Evolutionary conservation across 148 eudicot species (phyloP).

Genomic region (Rhododendron ovatum): DNA sequence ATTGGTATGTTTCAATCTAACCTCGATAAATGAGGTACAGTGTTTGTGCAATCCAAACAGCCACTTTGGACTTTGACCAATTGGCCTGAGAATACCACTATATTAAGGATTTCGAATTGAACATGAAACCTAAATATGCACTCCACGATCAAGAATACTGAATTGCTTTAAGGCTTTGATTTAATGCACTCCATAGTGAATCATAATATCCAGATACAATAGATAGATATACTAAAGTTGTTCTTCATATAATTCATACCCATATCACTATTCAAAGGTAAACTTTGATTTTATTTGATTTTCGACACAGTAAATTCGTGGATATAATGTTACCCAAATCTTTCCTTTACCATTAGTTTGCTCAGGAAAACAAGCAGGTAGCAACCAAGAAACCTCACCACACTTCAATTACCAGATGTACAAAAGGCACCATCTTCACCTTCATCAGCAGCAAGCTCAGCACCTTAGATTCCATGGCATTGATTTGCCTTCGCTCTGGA

Average conservation of each 20-base stretch:
- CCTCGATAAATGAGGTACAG: background rate
- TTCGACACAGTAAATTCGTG: background rate
- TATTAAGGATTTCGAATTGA: background rate
- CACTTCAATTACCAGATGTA: slow-evolving; percentile 14
- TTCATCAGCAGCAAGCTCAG: slow-evolving; percentile 28
- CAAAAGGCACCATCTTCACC: slow-evolving; percentile 18
- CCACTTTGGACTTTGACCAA: background rate
- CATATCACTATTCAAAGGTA: background rate
- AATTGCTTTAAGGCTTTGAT: background rate
- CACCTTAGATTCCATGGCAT: slow-evolving; percentile 12
- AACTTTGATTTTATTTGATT: background rate
- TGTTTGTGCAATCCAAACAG: background rate
- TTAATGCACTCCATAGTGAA: background rate
- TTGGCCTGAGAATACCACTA: background rate
- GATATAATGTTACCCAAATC: background rate
- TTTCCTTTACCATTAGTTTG: background rate
- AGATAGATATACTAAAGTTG: background rate
- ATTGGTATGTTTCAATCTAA: background rate
- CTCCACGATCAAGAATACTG: background rate
- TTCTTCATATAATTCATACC: background rate
- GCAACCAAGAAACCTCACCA: slow-evolving; percentile 30
- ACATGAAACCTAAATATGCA: background rate
- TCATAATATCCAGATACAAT: background rate
- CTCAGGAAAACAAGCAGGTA: slow-evolving; percentile 7
- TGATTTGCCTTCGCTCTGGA: slow-evolving; percentile 20